Percentiles rank a stretch among this genome's conserved stretches.
Evolutionary conservation across 495 filamentous ascomycete genomes (phyloP).

Genomic region (Aspergillus steynii): DNA sequence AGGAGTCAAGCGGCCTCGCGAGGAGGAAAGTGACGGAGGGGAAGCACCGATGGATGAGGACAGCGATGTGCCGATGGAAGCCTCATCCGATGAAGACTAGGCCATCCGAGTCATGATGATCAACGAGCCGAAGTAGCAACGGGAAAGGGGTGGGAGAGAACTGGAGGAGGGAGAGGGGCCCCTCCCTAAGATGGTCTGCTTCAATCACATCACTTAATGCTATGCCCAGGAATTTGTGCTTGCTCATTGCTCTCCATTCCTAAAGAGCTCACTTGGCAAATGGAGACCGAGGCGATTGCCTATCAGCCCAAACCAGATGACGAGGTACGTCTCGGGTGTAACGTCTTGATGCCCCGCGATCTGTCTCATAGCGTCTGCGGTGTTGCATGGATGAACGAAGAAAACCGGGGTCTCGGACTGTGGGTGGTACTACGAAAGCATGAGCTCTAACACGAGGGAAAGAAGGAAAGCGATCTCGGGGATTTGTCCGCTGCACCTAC

Average conservation of each 20-base stretch:
- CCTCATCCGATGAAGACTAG: slow-evolving; percentile 55
- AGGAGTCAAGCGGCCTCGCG: slow-evolving; percentile 66
- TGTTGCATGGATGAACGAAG: slow-evolving; percentile 84
- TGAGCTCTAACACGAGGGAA: slow-evolving; percentile 36
- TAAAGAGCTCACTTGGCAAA: slow-evolving; percentile 57
- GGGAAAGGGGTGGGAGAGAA: slow-evolving; percentile 8
- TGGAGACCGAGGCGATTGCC: slow-evolving; percentile 71
- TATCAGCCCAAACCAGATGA: slow-evolving; percentile 77
- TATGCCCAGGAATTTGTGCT: slow-evolving; percentile 12
- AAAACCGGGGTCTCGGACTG: slow-evolving; percentile 69
- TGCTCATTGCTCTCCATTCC: slow-evolving; percentile 19
- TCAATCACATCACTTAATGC: slow-evolving; percentile 11
- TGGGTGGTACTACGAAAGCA: slow-evolving; percentile 71
- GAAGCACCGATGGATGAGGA: slow-evolving; percentile 76
- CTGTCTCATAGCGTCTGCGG: slow-evolving; percentile 70
- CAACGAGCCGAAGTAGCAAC: slow-evolving; percentile 4
- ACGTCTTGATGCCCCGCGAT: slow-evolving; percentile 49
- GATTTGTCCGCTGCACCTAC: slow-evolving; percentile 51
- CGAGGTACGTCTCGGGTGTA: slow-evolving; percentile 66
- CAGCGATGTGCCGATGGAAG: slow-evolving; percentile 57
- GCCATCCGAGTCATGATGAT: not conserved
- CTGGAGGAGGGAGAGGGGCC: not conserved
- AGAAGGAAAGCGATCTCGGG: not conserved
- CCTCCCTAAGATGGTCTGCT: slow-evolving; percentile 10
- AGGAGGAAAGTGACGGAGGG: slow-evolving; percentile 68